Conservation (phyloP, 2,329 filamentous ascomycete genomes). For the Emergomyces orientalis region DNA sequence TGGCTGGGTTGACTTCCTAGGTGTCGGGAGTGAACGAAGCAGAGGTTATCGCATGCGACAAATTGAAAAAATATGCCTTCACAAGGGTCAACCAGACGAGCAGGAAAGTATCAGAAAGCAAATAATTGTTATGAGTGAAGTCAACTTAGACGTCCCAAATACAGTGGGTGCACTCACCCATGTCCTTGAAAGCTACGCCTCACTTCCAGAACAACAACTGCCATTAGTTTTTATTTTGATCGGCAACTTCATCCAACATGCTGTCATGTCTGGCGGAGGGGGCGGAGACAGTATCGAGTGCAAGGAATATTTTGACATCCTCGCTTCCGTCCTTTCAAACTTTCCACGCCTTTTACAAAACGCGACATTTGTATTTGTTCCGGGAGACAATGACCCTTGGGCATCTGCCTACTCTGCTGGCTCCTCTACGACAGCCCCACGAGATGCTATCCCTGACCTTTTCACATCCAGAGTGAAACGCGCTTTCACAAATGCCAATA, state of each 20-base stretch:
- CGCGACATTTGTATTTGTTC: constrained; percentile 83
- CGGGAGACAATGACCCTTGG: constrained; percentile 98
- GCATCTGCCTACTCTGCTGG: constrained; percentile 61
- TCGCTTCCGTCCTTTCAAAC: constrained; percentile 73
- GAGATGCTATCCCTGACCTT: constrained; percentile 61
- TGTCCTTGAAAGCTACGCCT: constrained; percentile 64
- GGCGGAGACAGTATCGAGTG: constrained; percentile 85
- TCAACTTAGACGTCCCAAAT: constrained; percentile 77
- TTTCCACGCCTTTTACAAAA: constrained; percentile 70
- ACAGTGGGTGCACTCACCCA: constrained; percentile 72
- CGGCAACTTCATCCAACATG: constrained; percentile 65
- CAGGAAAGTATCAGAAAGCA: constrained; percentile 34
- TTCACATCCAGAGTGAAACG: constrained; percentile 83
- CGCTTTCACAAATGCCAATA: constrained; percentile 72
- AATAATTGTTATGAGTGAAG: constrained; percentile 71
- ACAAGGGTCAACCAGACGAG: constrained; percentile 25
- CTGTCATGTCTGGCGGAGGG: constrained; percentile 54
- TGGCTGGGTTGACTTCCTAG: constrained; percentile 95
- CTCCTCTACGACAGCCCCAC: constrained; percentile 39
- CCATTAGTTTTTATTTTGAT: constrained; percentile 75
- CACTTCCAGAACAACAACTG: constrained; percentile 52
- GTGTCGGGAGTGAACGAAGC: constrained; percentile 79
- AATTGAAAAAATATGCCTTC: constrained; percentile 62
- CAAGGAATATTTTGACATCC: constrained; percentile 87
- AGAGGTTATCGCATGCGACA: constrained; percentile 73